Base-by-base conservation (phyloP, 2,329 filamentous ascomycete species). In the Fusarium camptoceras region DNA sequence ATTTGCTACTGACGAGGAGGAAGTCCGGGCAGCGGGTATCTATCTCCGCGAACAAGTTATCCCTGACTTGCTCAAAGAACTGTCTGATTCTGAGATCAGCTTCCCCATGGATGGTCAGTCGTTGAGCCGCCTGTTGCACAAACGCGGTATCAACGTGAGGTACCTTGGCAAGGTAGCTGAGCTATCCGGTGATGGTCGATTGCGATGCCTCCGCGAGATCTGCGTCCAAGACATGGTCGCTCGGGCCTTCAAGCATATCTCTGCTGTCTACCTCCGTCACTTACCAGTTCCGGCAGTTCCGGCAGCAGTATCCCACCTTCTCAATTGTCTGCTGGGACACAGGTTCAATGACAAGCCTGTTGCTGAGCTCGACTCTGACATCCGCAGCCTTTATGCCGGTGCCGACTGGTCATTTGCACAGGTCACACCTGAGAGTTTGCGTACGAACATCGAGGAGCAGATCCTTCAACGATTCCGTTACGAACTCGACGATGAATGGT, bases 41-140 rank as follows among this genome's bases (percentile, higher is more conserved):
- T 94, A 92, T 80, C 86, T 99, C 51, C 89, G 89, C 11, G 86
- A 89, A 11, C 90, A 91, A 64, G 88, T 94, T 57, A 92, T 99
- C 70, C 94, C 95, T n/a, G 89, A 92, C 59, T 86, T 99, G 60
- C 82, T 98, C 61, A 90, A 91, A 67, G 95, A 99, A 76, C 87
- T 99, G 62, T 91, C 92, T 77, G 93, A 97, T 71, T 94, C 94
- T 9, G 95, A 99, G 73, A 91, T 97, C 72, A 96, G 95, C 75
- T 98, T 98, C 84, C 96, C 96, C 15, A 98, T 98, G 94, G 97
- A 99, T 75, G 96, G 96, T n/a, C 89, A 92, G 76, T 98, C 95
- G 22, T 85, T 99, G 62, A 93, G 92, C 75, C 90, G 91, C 71
- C 88, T 98, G 54, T 86, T 99, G 77, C 96, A 99, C 85, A 97